These are phyloP conservation scores for Cadophora luteo-olivacea DNA, from an alignment of 2,329 filamentous ascomycete genomes.

Conservation along the genomic window DNA sequence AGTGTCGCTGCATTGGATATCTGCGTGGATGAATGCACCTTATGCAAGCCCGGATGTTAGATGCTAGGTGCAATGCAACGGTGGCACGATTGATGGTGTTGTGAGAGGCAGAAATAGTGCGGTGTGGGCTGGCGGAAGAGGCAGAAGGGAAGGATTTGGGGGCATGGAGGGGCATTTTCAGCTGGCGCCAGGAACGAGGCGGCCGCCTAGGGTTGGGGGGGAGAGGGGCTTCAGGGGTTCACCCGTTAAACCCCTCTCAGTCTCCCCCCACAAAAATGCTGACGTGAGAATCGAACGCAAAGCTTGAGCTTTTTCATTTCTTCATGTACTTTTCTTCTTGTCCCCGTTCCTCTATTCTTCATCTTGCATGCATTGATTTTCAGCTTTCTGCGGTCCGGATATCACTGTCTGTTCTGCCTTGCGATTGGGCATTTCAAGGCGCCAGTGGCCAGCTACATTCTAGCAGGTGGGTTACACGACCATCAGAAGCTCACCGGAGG, in stretches of 20 bases:
- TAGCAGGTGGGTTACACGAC: slow-evolving; percentile 2
- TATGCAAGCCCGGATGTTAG: neutral
- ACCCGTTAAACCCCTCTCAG: neutral
- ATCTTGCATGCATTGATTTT: neutral
- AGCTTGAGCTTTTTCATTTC: neutral
- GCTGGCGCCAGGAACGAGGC: slow-evolving; percentile 8
- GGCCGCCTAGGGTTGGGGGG: neutral
- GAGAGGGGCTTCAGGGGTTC: neutral
- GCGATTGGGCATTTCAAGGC: neutral
- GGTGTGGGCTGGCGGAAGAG: slow-evolving; percentile 6
- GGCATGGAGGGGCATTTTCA: slow-evolving; percentile 9
- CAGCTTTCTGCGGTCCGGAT: neutral
- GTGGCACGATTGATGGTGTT: slow-evolving; percentile 4
- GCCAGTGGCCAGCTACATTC: neutral
- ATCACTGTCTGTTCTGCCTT: neutral
- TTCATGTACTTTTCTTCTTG: neutral
- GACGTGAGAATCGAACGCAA: slow-evolving; percentile 14
- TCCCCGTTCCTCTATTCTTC: neutral
- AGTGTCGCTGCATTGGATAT: slow-evolving; percentile 4
- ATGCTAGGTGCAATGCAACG: neutral
- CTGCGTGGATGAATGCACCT: neutral
- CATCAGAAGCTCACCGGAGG: neutral
- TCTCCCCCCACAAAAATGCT: neutral
- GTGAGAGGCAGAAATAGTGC: neutral
- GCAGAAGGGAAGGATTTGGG: neutral